Percentiles rank a stretch among this genome's conserved stretches.
phyloP scores from a whole-genome alignment of 495 filamentous ascomycete species.

The Talaromyces borbonicus region DNA sequence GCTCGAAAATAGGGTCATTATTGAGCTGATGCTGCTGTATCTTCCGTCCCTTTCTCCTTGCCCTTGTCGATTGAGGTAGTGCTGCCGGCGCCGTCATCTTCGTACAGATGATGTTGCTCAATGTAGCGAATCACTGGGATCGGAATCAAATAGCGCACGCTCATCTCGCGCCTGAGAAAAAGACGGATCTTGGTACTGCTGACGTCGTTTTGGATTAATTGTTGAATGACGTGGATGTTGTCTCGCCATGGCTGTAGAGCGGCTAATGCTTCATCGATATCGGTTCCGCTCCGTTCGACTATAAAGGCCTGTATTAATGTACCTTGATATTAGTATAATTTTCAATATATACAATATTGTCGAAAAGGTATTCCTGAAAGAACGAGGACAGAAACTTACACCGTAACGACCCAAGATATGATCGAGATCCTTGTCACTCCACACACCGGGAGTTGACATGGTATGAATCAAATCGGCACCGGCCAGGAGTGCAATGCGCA shows the following conservation, averaged over 20 bases:
- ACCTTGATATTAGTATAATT: not conserved
- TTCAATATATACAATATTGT: not conserved
- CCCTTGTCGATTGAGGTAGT: constrained; percentile 26
- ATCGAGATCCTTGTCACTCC: constrained; percentile 73
- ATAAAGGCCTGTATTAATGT: constrained; percentile 54
- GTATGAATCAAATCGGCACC: constrained; percentile 84
- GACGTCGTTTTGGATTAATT: constrained; percentile 84
- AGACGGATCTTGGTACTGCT: constrained; percentile 82
- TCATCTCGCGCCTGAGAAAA: constrained; percentile 74
- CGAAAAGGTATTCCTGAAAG: not conserved
- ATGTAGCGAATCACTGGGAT: constrained; percentile 69
- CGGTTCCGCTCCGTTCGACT: constrained; percentile 81
- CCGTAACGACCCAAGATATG: constrained; percentile 83
- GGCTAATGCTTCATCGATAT: constrained; percentile 73
- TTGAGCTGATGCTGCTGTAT: constrained; percentile 1
- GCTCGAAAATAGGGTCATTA: no score
- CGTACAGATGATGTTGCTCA: constrained; percentile 61
- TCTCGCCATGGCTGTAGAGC: constrained; percentile 60
- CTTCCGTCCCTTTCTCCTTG: constrained; percentile 21
- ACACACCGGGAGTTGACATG: constrained; percentile 67
- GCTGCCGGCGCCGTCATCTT: constrained; percentile 45
- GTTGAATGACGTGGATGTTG: constrained; percentile 81
- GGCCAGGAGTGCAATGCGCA: constrained; percentile 64
- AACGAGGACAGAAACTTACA: constrained; percentile 19
- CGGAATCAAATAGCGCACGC: constrained; percentile 56